Percentiles rank a stretch among this genome's conserved stretches.
These are phyloP conservation scores for Ogataea glucozyma DNA, from an alignment of 805 yeast species.

Conservation along the genomic window DNA sequence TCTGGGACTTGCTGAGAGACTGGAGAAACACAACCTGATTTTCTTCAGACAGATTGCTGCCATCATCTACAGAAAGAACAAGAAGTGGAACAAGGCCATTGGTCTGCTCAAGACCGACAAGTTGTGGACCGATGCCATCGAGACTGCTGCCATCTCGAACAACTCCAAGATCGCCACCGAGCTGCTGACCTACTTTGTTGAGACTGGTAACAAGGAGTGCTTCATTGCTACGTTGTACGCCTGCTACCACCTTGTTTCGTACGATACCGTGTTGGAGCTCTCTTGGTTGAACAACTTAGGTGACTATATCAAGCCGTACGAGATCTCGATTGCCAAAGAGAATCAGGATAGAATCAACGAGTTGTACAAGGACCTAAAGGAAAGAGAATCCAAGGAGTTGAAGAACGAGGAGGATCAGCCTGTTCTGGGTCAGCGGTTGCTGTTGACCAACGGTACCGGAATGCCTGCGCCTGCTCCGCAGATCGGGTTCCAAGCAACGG, in stretches of 20 bases:
- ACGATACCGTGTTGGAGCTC: conserved; percentile 84
- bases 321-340: conserved; percentile 80
- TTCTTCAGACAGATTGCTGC: conserved; percentile 98
- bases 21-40: conserved; percentile 86
- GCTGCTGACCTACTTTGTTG: conserved; percentile 86
- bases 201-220: conserved; percentile 94
- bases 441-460: conserved; percentile 78
- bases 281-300: conserved; percentile 86
- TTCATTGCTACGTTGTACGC: conserved; percentile 86
- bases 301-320: conserved; percentile 90
- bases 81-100: conserved; percentile 89
- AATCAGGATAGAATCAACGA: conserved; percentile 66
- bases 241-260: conserved; percentile 76
- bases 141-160: conserved; percentile 83
- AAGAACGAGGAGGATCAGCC: conserved; percentile 51
- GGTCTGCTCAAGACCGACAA: conserved; percentile 87
- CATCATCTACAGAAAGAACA: conserved; percentile 86
- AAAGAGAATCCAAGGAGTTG: conserved; percentile 59
- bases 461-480: conserved; percentile 39
- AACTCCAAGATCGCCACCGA: conserved; percentile 85
- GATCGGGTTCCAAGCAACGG: conserved; percentile 69
- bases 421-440: conserved; percentile 63
- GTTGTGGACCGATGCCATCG: conserved; percentile 92
- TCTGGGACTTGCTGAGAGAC: conserved; percentile 85
- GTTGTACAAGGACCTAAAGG: conserved; percentile 68